phyloP scores from a whole-genome alignment of 1,284 basidiomycete species.

The Cryptococcus maquisensis region DNA sequence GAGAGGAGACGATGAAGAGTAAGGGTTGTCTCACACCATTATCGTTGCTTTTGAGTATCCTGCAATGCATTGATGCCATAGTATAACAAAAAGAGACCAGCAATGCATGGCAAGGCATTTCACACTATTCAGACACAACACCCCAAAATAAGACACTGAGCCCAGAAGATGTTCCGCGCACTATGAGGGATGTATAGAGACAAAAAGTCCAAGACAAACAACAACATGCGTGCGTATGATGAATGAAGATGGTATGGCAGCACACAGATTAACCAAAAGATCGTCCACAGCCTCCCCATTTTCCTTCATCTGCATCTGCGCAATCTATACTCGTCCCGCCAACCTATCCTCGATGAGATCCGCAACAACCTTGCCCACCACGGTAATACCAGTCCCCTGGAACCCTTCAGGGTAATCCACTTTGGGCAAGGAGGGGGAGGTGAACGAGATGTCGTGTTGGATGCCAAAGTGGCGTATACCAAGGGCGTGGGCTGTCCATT shows the following conservation, averaged over 20 bases:
- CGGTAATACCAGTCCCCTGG: constrained; percentile 66
- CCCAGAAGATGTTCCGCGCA: no score
- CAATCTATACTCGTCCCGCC: constrained; percentile 63
- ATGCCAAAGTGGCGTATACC: constrained; percentile 48
- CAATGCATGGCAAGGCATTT: no score
- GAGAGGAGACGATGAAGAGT: constrained; percentile 14
- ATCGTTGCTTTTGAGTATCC: no score
- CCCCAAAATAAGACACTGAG: no score
- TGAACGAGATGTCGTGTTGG: constrained; percentile 50
- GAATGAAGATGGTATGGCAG: neutral
- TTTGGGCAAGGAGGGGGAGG: constrained; percentile 55
- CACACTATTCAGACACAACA: no score
- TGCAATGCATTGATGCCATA: no score
- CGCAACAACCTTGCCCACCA: constrained; percentile 74
- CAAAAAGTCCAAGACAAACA: neutral
- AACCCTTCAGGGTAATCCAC: constrained; percentile 71
- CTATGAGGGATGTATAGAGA: no score
- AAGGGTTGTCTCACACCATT: neutral
- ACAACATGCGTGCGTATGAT: neutral
- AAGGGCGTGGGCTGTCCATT: constrained; percentile 48
- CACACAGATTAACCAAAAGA: neutral
- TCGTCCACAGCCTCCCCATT: neutral
- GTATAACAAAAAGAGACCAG: no score
- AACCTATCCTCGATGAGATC: constrained; percentile 81
- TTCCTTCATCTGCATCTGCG: neutral